Base-by-base conservation (phyloP, 2,329 filamentous ascomycete genomes). In the Xylaria sp. region DNA sequence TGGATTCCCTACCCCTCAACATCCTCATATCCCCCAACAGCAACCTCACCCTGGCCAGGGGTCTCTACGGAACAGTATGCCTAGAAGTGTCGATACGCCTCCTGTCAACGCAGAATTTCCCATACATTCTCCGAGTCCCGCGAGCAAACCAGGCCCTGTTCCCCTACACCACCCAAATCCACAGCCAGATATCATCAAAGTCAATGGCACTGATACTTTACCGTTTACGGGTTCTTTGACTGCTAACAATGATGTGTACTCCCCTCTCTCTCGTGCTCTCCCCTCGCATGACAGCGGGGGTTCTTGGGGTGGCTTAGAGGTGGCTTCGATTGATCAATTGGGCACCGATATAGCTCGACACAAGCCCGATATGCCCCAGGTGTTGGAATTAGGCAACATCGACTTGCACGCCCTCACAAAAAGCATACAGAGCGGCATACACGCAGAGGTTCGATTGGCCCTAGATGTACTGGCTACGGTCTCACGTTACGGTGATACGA, bases 381-480 rank as follows among this genome's bases (percentile, higher is more conserved):
- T 93, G 17, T 80, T 84, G 21, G 93, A 98, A 69, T 83, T 98
- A 54, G 95, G 94, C 8, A 85, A 92, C 19, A 91, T 98, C 65
- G 94, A 99, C 72, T 89, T 98, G 27, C 90, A 93, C 67, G 93
- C 94, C 19, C 82, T 99, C 40, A 97, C 90, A 0, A 90, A 93
- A 80, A 93, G 92, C 71, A 80, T 99, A 37, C 93, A 97, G 73
- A 96, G 91, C 56, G 94, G 94, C 0, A 90, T 98, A 43, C 89
- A 93, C 69, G 88, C 88, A 4, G 95, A 99, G 77, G 89, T 97
- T n/a, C 88, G 94, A 9, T 79, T 97, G 64, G 94, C 94, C 2
- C 80, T 99, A 44, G 95, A 98, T 74, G 92, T 90, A 0, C 80
- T 99, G 35, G 88, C 87, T 9, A 87, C 86, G 19, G 82, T 95